Evolutionary conservation across 2,329 filamentous ascomycete species (phyloP).

Genomic region (Monilinia aucupariae): DNA sequence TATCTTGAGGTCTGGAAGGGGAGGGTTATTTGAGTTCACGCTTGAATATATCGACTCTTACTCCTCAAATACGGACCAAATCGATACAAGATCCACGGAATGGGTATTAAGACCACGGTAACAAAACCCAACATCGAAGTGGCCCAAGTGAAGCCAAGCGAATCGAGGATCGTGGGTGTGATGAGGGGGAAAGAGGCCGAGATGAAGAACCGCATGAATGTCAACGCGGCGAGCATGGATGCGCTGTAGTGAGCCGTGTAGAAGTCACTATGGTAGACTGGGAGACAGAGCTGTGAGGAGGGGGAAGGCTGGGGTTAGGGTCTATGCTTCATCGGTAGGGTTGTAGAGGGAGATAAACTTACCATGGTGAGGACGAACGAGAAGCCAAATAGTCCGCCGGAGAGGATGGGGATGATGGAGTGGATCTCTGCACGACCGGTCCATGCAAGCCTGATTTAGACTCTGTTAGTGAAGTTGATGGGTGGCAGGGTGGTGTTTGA

Average conservation of each 20-base stretch:
- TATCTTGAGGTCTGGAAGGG: too few relatives aligned
- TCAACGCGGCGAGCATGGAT: conserved; percentile 9
- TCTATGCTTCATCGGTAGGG: neutral
- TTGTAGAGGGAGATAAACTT: conserved; percentile 22
- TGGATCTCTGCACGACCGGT: conserved; percentile 24
- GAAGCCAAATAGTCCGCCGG: conserved; percentile 46
- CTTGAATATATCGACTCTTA: conserved; percentile 31
- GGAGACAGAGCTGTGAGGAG: conserved; percentile 10
- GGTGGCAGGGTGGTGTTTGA: fast-evolving
- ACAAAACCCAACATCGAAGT: conserved; percentile 41
- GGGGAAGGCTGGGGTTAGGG: neutral
- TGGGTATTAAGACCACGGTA: conserved; percentile 38
- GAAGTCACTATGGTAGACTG: conserved; percentile 11
- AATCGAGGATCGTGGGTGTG: conserved; percentile 44
- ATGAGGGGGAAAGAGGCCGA: conserved; percentile 33
- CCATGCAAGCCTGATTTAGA: conserved; percentile 23
- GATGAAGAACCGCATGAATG: conserved; percentile 25
- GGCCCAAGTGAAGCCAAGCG: conserved; percentile 41
- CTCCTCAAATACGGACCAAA: conserved; percentile 36
- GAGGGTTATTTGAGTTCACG: neutral
- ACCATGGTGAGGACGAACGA: conserved; percentile 56
- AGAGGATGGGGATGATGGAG: conserved; percentile 32
- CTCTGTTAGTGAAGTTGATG: neutral
- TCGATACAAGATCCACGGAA: conserved; percentile 43
- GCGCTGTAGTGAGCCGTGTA: conserved; percentile 10